Percentiles rank a stretch among this genome's conserved stretches.
Evolutionary conservation across 2,329 filamentous ascomycete genomes (phyloP).

Genomic region (Sporothrix inflata): DNA sequence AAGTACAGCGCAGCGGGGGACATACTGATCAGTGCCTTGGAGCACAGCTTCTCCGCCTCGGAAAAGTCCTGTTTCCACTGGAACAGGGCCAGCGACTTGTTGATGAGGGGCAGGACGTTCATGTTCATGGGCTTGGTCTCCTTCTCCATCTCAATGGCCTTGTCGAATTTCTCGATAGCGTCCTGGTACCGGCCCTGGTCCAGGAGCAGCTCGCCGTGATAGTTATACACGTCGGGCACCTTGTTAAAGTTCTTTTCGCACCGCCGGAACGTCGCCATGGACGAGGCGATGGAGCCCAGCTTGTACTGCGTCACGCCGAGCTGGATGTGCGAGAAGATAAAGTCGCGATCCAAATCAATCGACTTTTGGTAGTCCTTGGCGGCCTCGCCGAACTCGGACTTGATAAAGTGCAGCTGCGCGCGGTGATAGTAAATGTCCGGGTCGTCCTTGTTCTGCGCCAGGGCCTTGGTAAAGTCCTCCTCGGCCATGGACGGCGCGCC

Average conservation of each 20-base stretch:
- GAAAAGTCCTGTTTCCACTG: constrained; percentile 97
- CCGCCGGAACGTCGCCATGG: constrained; percentile 96
- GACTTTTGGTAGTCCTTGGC: constrained; percentile 99
- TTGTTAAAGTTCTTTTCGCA: constrained; percentile 99
- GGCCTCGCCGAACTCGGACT: constrained; percentile 87
- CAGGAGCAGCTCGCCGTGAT: constrained; percentile 94
- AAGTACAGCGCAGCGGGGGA: constrained; percentile 36
- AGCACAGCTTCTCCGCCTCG: constrained; percentile 93
- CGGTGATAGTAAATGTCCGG: constrained; percentile 99
- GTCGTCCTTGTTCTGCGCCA: constrained; percentile 82
- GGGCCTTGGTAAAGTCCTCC: constrained; percentile 82
- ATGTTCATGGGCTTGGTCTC: constrained; percentile 90
- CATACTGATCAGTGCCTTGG: constrained; percentile 96
- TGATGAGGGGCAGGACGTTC: constrained; percentile 96
- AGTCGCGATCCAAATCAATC: constrained; percentile 91
- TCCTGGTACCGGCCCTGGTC: constrained; percentile 96
- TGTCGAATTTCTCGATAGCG: constrained; percentile 97
- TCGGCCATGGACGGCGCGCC: constrained; percentile 86
- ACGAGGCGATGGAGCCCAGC: constrained; percentile 96
- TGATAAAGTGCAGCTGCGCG: constrained; percentile 97
- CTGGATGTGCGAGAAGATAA: constrained; percentile 99
- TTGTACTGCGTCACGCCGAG: constrained; percentile 99
- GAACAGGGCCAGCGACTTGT: constrained; percentile 96
- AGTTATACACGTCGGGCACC: constrained; percentile 98
- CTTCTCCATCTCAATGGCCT: constrained; percentile 98